Evolutionary conservation across 1,284 basidiomycete species (phyloP), one percentile per base, ranked within the genome.

Genomic region (Apiotrichum sp.): DNA sequence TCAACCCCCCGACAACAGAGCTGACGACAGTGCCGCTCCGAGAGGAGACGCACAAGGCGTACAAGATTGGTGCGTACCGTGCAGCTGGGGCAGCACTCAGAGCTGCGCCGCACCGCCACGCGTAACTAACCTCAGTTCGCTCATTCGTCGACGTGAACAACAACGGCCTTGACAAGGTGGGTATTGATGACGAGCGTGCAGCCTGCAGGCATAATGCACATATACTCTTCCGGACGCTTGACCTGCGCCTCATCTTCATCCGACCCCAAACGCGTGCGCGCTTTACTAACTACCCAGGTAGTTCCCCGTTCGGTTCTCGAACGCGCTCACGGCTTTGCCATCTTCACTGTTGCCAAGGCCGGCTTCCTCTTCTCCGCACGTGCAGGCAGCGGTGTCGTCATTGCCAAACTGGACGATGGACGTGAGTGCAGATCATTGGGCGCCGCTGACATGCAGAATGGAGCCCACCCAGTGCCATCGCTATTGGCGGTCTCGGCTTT

Each of bases 381-480:
- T 52, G 96, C 87, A 22, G 95, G 95, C 5, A 87, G 86, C 34
- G 95, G 95, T 1, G 78, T 98, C 10, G 96, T 98, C 32, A 93
- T 98, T 47, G 93, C 92, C 4, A 85, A 81, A 60, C 79, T 92
- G 14, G 80, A 85, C 3, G 84, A 96, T 75, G 95, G 93, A 62
- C 78, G 89, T 90, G 70, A 78, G 88, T 80, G 7, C 8, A 13
- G 36, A 13, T 38, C 36, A 38, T 38, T 13, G 36, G 36, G 36
- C 36, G 13, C 36, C 36, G 36, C 39, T 42, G 31, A 38, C 36
- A 45, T 34, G 3, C 64, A 92, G 88, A 83, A 46, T 98, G 93
- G 92, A 92, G 89, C 46, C 86, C 93, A 32, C 93, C 95, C 3
- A 88, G 88, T 68, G 96, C 93, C 0, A 95, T 98, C 53, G 93